A percentile compares a stretch with the other conserved stretches of the same genome.
phyloP scores from a whole-genome alignment of 768 basidiomycete genomes.

The Lentinula edodes region DNA sequence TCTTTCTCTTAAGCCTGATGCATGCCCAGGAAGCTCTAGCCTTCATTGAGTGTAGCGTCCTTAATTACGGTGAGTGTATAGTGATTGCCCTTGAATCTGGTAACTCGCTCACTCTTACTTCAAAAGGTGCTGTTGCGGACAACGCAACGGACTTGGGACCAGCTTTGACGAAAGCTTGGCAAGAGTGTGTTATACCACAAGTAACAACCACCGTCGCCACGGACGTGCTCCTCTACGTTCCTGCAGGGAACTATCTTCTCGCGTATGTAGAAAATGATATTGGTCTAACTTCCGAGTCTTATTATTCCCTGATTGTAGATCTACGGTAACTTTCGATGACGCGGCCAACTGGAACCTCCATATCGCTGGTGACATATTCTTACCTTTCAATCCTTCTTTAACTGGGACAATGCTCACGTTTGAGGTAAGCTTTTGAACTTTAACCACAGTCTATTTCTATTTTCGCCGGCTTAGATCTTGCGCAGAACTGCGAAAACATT shows the following conservation, averaged over 20 bases:
- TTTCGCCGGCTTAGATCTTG: neutral
- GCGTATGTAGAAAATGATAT: neutral
- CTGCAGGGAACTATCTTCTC: slow-evolving; percentile 17
- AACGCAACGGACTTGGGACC: slow-evolving; percentile 21
- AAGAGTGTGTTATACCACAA: slow-evolving; percentile 15
- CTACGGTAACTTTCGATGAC: slow-evolving; percentile 15
- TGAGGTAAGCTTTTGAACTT: slow-evolving; percentile 9
- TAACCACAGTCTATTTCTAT: no score
- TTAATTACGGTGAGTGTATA: slow-evolving; percentile 14
- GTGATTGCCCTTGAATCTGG: no score
- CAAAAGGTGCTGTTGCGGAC: slow-evolving; percentile 13
- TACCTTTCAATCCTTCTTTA: slow-evolving; percentile 14
- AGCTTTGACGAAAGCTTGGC: slow-evolving; percentile 17
- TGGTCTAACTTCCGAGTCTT: neutral
- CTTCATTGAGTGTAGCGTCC: slow-evolving; percentile 18
- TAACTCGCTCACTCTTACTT: neutral
- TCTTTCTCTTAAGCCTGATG: neutral
- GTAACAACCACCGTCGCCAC: slow-evolving; percentile 13
- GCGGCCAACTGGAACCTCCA: slow-evolving; percentile 18
- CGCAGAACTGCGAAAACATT: slow-evolving; percentile 16
- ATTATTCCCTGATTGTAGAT: neutral
- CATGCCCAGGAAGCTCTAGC: neutral
- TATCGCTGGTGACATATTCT: slow-evolving; percentile 16
- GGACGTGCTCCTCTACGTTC: neutral
- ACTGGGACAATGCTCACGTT: slow-evolving; percentile 20